phyloP scores from a whole-genome alignment of 2,329 filamentous ascomycete genomes.

The Trichoderma oligosporum region DNA sequence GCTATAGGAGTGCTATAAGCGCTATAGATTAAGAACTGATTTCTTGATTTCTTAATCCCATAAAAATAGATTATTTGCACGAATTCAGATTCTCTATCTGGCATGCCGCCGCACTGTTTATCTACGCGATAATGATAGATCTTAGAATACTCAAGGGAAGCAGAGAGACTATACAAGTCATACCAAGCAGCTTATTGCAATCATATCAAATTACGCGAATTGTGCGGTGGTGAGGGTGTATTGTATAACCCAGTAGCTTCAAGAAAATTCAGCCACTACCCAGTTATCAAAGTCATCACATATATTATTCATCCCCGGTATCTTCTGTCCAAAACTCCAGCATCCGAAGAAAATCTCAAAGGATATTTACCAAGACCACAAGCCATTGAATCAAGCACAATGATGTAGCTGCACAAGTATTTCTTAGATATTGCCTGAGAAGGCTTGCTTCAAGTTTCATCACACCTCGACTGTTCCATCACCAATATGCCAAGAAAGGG shows the following conservation, averaged over 20 bases:
- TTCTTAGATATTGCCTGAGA: background rate
- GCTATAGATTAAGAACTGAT: too few relatives aligned
- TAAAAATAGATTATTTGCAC: too few relatives aligned
- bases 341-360: constrained; percentile 28
- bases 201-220: background rate
- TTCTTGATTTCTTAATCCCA: too few relatives aligned
- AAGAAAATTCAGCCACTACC: constrained; percentile 10
- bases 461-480: constrained; percentile 5
- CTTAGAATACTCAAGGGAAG: too few relatives aligned
- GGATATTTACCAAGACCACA: constrained; percentile 31
- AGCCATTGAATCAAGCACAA: constrained; percentile 25
- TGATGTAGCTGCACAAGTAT: background rate
- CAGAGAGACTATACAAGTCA: too few relatives aligned
- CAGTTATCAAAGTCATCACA: constrained; percentile 17
- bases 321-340: constrained; percentile 23
- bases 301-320: constrained; percentile 21
- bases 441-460: background rate
- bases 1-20: too few relatives aligned
- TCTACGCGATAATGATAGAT: too few relatives aligned
- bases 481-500: constrained; percentile 26
- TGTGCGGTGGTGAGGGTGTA: background rate
- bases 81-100: too few relatives aligned
- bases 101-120: too few relatives aligned
- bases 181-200: too few relatives aligned
- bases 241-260: background rate